Evolutionary conservation across 2,329 filamentous ascomycete genomes (phyloP), one percentile per base, ranked within the genome.

Genomic region (Nannizziopsis arthrosporioides): DNA sequence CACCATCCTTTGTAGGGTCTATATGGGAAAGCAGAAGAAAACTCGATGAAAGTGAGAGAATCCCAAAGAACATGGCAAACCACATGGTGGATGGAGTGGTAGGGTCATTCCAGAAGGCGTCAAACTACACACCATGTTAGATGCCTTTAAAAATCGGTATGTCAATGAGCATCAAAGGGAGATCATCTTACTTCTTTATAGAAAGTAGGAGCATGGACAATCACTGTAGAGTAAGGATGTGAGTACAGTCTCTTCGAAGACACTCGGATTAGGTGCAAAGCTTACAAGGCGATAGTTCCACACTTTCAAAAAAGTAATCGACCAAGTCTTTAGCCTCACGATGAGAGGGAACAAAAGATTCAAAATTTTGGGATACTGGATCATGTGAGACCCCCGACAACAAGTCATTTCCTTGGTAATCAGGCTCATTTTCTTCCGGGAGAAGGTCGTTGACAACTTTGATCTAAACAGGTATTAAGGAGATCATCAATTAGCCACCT

Each of bases 41-140:
- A 40, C 41, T 35, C 8, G 47, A 47, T 17, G 47, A 18, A 35
- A 47, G 44, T 10, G 47, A 50, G 19, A 52, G 35, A 35, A 52
- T 40, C 10, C 31, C 31, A 17, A 50, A 52, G 15, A 52, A 17
- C n/a, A 50, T 15, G 9, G 43, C 40, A 39, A 52, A 31, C 51
- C 51, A 52, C 31, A 52, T 50, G 12, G 42, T 14, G n/a, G 47
- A 40, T 7, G 39, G 39, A 11, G 27, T 19, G 14, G 44, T 17
- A 27, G 47, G 44, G 34, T 52, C 44, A 22, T 40, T 22, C 47
- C 47, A 48, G 34, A 52, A 52, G 4, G 15, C n/a, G 19, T 52
- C 51, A 27, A 50, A 52, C 51, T 52, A 35, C 8, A 44, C 5
- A 11, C 5, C 15, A 15, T 27, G 44, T 51, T 32, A 51, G 44